These are phyloP conservation scores for Triangularia setosa DNA, from an alignment of 2,329 filamentous ascomycete species.

Conservation along the genomic window DNA sequence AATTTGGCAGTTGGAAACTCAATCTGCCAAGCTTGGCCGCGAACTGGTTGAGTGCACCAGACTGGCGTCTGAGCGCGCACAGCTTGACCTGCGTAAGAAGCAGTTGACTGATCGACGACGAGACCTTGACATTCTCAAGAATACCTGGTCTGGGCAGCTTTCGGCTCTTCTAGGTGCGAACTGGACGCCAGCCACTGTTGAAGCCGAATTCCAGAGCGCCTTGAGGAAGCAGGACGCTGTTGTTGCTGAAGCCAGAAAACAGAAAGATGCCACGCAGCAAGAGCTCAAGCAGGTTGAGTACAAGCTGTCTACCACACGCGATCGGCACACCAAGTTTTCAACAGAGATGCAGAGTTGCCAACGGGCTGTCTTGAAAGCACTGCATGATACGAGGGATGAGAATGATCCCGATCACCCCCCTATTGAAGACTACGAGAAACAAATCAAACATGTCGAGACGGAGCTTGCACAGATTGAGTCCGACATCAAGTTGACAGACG, in stretches of 20 bases:
- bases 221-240: conserved; percentile 54
- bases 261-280: conserved; percentile 65
- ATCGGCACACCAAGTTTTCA: conserved; percentile 61
- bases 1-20: conserved; percentile 66
- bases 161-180: conserved; percentile 56
- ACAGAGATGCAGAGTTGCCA: conserved; percentile 61
- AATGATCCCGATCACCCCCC: conserved; percentile 27
- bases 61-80: conserved; percentile 76
- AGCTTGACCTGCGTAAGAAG: conserved; percentile 77
- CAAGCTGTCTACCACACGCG: conserved; percentile 61
- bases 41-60: conserved; percentile 82
- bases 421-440: conserved; percentile 52
- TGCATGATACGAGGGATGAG: conserved; percentile 40
- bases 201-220: conserved; percentile 63
- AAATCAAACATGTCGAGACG: conserved; percentile 47
- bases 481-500: conserved; percentile 65
- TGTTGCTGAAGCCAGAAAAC: conserved; percentile 62
- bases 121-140: conserved; percentile 72
- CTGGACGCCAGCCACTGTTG: conserved; percentile 69
- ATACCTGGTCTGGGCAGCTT: conserved; percentile 70
- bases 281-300: conserved; percentile 75
- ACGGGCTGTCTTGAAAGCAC: conserved; percentile 48
- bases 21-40: conserved; percentile 66
- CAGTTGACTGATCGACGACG: conserved; percentile 70
- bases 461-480: conserved; percentile 60